A percentile compares a stretch with the other conserved stretches of the same genome.
phyloP scores from a whole-genome alignment of 441 rosid genomes.

The Populus hybrid region DNA sequence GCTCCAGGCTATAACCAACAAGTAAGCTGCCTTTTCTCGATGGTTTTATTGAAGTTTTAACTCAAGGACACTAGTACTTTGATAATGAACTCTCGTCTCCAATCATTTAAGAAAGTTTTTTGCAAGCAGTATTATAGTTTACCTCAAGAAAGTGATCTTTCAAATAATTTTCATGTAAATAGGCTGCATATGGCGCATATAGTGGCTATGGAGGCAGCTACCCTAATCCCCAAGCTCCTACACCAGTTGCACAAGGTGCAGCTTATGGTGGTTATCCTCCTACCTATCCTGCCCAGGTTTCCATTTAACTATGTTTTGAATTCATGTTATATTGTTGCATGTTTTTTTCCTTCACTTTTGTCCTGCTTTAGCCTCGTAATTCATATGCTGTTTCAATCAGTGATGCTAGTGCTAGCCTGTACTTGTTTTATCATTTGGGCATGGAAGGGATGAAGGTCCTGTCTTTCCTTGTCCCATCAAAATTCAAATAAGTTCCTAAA shows the following conservation, averaged over 20 bases:
- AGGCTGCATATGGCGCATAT: slow-evolving; percentile 84
- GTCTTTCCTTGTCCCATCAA: background rate
- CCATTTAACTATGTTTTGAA: background rate
- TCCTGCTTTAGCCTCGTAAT: background rate
- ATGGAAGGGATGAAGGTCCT: background rate
- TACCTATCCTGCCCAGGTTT: slow-evolving; percentile 80
- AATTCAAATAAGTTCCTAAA: background rate
- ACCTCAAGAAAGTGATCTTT: background rate
- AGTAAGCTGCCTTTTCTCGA: background rate
- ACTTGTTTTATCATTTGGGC: background rate
- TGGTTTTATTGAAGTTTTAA: background rate
- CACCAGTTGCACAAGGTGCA: slow-evolving; percentile 63
- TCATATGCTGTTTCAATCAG: background rate
- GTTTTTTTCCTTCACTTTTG: background rate
- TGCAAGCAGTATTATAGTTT: background rate
- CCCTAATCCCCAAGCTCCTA: slow-evolving; percentile 57
- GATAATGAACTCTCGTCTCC: background rate
- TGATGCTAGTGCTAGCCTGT: background rate
- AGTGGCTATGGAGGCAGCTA: slow-evolving; percentile 65
- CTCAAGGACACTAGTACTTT: background rate
- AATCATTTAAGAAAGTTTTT: background rate
- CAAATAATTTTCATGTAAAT: background rate
- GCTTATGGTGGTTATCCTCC: slow-evolving; percentile 82
- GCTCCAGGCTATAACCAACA: too few relatives aligned
- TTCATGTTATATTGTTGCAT: background rate